Conservation (phyloP, 108 stramenopile genomes). For the Cylindrotheca closterium region DNA sequence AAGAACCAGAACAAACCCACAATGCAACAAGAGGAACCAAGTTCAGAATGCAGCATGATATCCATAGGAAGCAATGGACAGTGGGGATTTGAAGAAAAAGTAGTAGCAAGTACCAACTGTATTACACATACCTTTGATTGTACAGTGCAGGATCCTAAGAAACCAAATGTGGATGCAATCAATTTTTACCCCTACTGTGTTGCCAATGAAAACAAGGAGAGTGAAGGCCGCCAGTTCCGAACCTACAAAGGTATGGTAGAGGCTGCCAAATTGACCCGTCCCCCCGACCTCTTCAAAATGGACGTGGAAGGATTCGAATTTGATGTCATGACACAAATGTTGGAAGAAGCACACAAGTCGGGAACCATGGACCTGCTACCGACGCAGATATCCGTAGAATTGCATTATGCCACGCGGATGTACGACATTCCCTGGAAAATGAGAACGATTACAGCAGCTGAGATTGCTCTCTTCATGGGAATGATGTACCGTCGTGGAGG, state of each 20-base stretch:
- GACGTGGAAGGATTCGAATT: constrained; percentile 52
- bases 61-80: constrained; percentile 39
- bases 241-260: neutral
- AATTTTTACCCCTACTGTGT: constrained; percentile 32
- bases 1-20: neutral
- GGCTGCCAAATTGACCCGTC: constrained; percentile 10
- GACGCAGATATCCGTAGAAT: constrained; percentile 41
- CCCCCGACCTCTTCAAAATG: constrained; percentile 39
- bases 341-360: neutral
- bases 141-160: constrained; percentile 18
- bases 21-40: neutral
- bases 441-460: constrained; percentile 28
- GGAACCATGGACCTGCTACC: neutral
- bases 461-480: constrained; percentile 37
- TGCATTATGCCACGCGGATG: constrained; percentile 52
- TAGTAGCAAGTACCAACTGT: constrained; percentile 21
- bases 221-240: neutral
- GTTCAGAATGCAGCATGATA: constrained; percentile 19
- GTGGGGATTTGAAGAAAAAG: constrained; percentile 39
- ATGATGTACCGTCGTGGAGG: constrained; percentile 32
- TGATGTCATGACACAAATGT: constrained; percentile 32
- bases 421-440: constrained; percentile 36
- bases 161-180: constrained; percentile 14
- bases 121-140: constrained; percentile 45
- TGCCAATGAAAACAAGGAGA: neutral